A percentile compares a stretch with the other conserved stretches of the same genome.
phyloP scores from a whole-genome alignment of 2,329 filamentous ascomycete genomes.

The Berkeleyomyces rouxiae region DNA sequence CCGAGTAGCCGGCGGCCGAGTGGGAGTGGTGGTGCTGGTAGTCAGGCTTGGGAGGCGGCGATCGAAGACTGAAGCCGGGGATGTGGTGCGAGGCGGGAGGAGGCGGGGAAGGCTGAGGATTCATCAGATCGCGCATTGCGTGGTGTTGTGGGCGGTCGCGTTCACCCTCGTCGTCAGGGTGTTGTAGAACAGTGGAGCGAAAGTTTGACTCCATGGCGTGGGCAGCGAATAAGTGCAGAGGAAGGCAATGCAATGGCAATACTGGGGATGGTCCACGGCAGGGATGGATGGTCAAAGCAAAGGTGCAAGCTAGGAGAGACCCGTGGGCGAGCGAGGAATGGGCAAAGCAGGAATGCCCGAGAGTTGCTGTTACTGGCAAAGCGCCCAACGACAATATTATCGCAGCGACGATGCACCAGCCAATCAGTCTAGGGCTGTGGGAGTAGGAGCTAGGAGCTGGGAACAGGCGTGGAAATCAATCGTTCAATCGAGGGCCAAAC shows the following conservation, averaged over 20 bases:
- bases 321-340: neutral
- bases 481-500: no score
- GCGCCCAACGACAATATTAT: neutral
- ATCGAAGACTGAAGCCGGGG: constrained; percentile 32
- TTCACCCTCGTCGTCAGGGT: constrained; percentile 26
- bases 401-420: neutral
- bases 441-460: neutral
- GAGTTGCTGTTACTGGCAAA: no score
- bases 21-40: neutral
- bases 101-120: constrained; percentile 19
- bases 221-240: constrained; percentile 13
- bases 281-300: neutral
- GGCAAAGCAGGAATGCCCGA: neutral
- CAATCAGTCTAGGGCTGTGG: neutral
- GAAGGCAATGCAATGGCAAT: neutral
- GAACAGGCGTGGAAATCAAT: neutral
- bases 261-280: neutral
- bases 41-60: constrained; percentile 22
- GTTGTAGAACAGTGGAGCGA: constrained; percentile 33
- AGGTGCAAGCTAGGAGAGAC: neutral
- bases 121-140: constrained; percentile 30
- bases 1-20: neutral
- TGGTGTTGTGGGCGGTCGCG: constrained; percentile 19
- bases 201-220: constrained; percentile 31
- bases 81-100: constrained; percentile 22